These are phyloP conservation scores for Yarrowia sp. DNA, from an alignment of 805 yeast species.

Conservation along the genomic window DNA sequence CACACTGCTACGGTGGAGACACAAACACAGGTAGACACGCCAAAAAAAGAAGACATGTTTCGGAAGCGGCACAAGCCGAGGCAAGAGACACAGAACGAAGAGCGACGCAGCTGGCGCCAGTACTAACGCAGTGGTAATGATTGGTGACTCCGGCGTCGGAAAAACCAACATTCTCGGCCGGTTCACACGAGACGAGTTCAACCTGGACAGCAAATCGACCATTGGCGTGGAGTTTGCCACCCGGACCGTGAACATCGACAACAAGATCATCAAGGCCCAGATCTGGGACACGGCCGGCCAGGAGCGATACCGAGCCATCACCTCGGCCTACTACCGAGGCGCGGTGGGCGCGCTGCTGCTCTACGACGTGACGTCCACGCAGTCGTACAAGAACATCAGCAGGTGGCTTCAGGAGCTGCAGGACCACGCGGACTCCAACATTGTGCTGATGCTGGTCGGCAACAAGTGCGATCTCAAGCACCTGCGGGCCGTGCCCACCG, in stretches of 20 bases:
- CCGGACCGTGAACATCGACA: conserved; percentile 91
- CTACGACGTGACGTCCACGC: conserved; percentile 94
- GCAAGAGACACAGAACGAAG: too few species aligned
- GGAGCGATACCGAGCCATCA: conserved; percentile 97
- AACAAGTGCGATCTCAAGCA: conserved; percentile 94
- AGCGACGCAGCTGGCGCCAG: too few species aligned
- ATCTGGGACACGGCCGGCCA: conserved; percentile 99
- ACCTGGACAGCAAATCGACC: conserved; percentile 90
- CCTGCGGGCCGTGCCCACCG: conserved; percentile 93
- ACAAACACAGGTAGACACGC: background rate
- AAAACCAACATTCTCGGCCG: conserved; percentile 92
- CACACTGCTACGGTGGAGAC: background rate
- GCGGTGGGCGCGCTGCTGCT: conserved; percentile 97
- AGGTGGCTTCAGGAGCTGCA: conserved; percentile 93
- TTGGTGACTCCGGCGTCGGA: conserved; percentile 98
- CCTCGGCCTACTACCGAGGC: conserved; percentile 96
- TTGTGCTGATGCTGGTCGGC: conserved; percentile 95
- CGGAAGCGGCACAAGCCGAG: too few species aligned
- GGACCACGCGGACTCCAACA: conserved; percentile 96
- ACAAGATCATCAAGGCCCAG: conserved; percentile 94
- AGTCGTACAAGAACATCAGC: conserved; percentile 85
- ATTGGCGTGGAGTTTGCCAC: conserved; percentile 99
- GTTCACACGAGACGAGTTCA: conserved; percentile 94
- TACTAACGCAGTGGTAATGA: conserved; percentile 69
- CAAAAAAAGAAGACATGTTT: too few species aligned